Evolutionary conservation across 495 filamentous ascomycete species (phyloP), one percentile per base, ranked within the genome.

Genomic region (Sporormia fimetaria): DNA sequence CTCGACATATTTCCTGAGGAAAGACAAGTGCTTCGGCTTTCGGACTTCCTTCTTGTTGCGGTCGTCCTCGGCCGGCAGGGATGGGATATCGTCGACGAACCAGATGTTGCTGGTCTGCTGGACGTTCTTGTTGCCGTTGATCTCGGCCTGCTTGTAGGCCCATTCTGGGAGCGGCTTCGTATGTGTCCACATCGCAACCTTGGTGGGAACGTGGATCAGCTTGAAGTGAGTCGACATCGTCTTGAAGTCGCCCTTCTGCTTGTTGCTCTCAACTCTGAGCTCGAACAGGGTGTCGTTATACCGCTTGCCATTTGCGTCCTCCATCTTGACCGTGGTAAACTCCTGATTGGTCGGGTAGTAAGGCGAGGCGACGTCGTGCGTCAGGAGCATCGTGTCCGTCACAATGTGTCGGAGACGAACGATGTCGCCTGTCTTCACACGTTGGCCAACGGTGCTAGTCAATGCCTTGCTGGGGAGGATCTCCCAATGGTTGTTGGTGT

Each of bases 401-500:
- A 81, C 77, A 21, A 93, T 51, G 57, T 98, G 90, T 47, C 81
- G 78, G 17, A 98, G 78, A 61, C 87, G 80, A 33, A 98, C 73
- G 21, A 93, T 61, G 48, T 95, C 90, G 27, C 87, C 81, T 52
- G 92, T 87, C 56, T 71, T 78, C 38, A 98, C 81, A 17, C 66
- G 74, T 43, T 71, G 74, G 33, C 73, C 73, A 12, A 66, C 32
- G 8, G 37, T 42, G 32, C 70, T 71, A 21, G 60, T 47, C 37
- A 75, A 50, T 10, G 70, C 59, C 17, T 65, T 62, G 3, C 69
- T 63, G 0, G 90, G 90, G 7, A 96, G 57, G 45, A 98, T 80
- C 55, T 96, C 80, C 90, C 90, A 98, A 56, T 94, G 73, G 65
- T 98, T 98, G 73, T 98, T 98, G 47, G 90, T 94, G 57, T 98